phyloP scores from a whole-genome alignment of 1,284 basidiomycete genomes.

The Cutaneotrichosporon cyanovorans region DNA sequence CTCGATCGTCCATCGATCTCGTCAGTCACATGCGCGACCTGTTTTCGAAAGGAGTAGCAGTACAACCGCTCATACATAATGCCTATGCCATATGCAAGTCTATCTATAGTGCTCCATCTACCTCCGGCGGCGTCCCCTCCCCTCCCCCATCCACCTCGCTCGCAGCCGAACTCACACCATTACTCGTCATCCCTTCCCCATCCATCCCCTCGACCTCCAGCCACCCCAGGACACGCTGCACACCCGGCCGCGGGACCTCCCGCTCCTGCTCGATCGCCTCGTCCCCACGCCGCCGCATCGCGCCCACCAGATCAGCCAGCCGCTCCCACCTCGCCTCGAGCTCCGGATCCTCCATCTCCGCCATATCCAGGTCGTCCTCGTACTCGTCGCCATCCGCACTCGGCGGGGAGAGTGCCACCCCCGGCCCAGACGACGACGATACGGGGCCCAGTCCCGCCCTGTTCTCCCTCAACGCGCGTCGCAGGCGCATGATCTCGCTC shows the following conservation, averaged over 20 bases:
- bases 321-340: slow-evolving; percentile 38
- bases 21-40: too few species aligned
- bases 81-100: too few species aligned
- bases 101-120: too few species aligned
- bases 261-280: slow-evolving; percentile 23
- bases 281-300: slow-evolving; percentile 29
- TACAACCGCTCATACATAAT: too few species aligned
- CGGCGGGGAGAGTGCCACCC: background rate
- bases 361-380: slow-evolving; percentile 16
- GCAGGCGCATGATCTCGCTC: slow-evolving; percentile 34
- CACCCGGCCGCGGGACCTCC: slow-evolving; percentile 22
- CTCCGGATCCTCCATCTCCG: slow-evolving; percentile 29
- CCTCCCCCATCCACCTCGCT: too few species aligned
- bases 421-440: slow-evolving; percentile 1
- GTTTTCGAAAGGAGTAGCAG: too few species aligned
- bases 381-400: slow-evolving; percentile 8
- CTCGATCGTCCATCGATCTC: too few species aligned
- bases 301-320: slow-evolving; percentile 24
- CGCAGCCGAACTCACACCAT: too few species aligned
- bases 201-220: slow-evolving; percentile 23
- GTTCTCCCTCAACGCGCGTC: slow-evolving; percentile 31
- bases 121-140: too few species aligned
- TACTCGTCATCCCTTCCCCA: background rate
- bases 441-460: background rate
- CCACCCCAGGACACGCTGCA: slow-evolving; percentile 31